Base-by-base conservation (phyloP, 768 basidiomycete genomes). In the Pleurotus tuoliensis region DNA sequence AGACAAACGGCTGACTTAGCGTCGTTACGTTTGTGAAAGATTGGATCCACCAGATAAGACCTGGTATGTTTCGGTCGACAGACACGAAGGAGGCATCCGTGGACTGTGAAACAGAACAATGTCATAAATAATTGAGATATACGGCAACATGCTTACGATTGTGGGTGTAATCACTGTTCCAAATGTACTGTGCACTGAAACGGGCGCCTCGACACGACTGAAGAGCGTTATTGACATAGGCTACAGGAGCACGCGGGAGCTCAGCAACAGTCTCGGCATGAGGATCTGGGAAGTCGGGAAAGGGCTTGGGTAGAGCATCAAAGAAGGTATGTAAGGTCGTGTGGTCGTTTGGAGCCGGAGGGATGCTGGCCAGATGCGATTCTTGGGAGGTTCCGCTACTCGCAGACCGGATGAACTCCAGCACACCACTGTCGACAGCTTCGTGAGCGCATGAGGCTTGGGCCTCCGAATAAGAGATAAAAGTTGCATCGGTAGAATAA, bases 1-100 rank as follows among this genome's bases (percentile, higher is more conserved):
- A 90, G 67, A 58, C 80, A 82, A 2, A 82, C 88, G 0, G 88
- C 89, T 0, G 78, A 75, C 66, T 86, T 88, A n/a, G 87, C 88
- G 52, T 90, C 87, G 0, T 71, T 68, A 3, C 82, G 82, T 62
- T 81, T 86, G 2, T 73, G 61, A 60, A 89, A 89, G 13, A 74
- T 72, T 0, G 83, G 72, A n/a, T 88, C 87, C 25, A 86, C 84
- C 4, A 90, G 66, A 60, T 76, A 90, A 0, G 84, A 82, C 43
- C 71, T 75, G 38, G 75, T 78, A 56, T 81, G 78, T 4, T 70
- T 72, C 2, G 81, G 79, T 24, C 80, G 77, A 41, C 78, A 75
- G 4, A 90, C 60, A 24, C 83, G 82, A 41, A 90, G 73, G 9
- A 90, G 67, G 64, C 82, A 85, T 3, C 87, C 87, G 39, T 86